Evolutionary conservation across 140 eudicot species (phyloP).

Genomic region (Oenanthe javanica): DNA sequence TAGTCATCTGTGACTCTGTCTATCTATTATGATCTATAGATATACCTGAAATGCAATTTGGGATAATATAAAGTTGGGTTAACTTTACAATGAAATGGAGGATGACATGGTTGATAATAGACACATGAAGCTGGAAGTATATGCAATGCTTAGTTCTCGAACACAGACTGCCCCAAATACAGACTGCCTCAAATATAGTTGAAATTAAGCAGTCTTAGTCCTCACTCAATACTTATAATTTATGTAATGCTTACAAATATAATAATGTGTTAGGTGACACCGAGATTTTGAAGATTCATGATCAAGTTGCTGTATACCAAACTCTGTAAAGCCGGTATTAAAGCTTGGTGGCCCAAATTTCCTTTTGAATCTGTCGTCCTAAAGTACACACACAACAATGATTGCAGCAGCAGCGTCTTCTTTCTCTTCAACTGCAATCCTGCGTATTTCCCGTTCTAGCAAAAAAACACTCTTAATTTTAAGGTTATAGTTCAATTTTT

Average conservation of each 20-base stretch:
- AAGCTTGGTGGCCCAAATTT: conserved; percentile 6
- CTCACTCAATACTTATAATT: background rate
- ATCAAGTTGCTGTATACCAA: conserved; percentile 2
- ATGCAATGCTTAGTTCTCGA: no score
- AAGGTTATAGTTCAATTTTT: background rate
- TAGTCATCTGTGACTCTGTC: background rate
- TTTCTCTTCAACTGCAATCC: background rate
- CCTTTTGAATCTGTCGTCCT: conserved; percentile 3
- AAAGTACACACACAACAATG: background rate
- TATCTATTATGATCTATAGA: no score
- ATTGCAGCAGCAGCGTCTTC: background rate
- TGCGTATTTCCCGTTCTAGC: background rate
- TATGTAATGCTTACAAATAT: background rate
- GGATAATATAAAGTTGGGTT: background rate
- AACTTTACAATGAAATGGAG: background rate
- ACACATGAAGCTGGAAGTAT: background rate
- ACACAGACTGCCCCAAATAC: no score
- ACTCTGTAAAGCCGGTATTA: conserved; percentile 4
- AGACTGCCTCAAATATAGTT: background rate
- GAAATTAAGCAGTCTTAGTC: background rate
- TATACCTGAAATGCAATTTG: background rate
- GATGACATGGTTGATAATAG: background rate
- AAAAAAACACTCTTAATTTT: background rate
- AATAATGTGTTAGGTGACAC: conserved; percentile 1
- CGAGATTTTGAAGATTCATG: background rate